Percentiles rank a stretch among this genome's conserved stretches.
These are phyloP conservation scores for Aspergillus transmontanensis DNA, from an alignment of 2,329 filamentous ascomycete genomes.

Conservation along the genomic window DNA sequence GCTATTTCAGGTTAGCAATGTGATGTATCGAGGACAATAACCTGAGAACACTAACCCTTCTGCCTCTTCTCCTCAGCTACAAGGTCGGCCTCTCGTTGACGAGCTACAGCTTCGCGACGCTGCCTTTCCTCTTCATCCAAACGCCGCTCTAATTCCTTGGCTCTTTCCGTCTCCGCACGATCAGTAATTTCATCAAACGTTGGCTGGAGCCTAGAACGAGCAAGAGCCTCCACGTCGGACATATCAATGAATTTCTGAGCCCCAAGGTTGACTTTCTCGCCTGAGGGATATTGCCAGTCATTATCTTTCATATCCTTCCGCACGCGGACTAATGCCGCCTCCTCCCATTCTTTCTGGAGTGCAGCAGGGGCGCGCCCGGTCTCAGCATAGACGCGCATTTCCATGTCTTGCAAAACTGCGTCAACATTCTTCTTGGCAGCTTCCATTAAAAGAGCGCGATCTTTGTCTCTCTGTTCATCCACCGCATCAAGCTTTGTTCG, in stretches of 20 bases:
- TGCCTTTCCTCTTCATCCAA: conserved; percentile 67
- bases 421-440: conserved; percentile 86
- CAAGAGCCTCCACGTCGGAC: conserved; percentile 77
- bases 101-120: conserved; percentile 55
- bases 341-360: conserved; percentile 75
- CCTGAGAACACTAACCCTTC: conserved; percentile 27
- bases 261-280: conserved; percentile 68
- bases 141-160: conserved; percentile 64
- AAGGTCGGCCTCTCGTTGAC: conserved; percentile 41
- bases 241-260: conserved; percentile 79
- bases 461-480: conserved; percentile 58
- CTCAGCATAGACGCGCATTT: conserved; percentile 75
- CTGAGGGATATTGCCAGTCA: conserved; percentile 60
- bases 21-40: background rate
- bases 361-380: conserved; percentile 73
- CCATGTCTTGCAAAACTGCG: conserved; percentile 75
- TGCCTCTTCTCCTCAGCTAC: conserved; percentile 32
- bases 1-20: conserved; percentile 14
- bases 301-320: conserved; percentile 66
- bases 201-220: conserved; percentile 75
- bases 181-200: conserved; percentile 82
- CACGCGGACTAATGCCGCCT: conserved; percentile 70
- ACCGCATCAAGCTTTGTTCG: conserved; percentile 61
- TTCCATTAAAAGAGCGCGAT: conserved; percentile 74
- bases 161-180: conserved; percentile 72